These are phyloP conservation scores for Alnus glutinosa DNA, from an alignment of 306 rosid genomes.

Conservation along the genomic window DNA sequence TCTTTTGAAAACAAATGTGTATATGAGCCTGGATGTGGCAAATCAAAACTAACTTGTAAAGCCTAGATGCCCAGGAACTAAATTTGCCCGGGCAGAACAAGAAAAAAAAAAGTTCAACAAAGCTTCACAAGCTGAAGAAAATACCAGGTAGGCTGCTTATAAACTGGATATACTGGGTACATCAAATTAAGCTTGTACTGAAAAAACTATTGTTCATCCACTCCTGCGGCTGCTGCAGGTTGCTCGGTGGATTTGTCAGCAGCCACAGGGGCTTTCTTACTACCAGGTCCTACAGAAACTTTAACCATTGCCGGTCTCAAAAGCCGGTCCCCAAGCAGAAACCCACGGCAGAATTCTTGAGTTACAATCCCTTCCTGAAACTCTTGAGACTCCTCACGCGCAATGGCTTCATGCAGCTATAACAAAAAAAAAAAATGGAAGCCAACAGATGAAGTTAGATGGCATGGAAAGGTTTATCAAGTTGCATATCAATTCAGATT, in stretches of 20 bases:
- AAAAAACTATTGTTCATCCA: conserved; percentile 53
- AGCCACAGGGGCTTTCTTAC: conserved; percentile 37
- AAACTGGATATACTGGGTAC: conserved; percentile 9
- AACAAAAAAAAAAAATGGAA: conserved; percentile 19
- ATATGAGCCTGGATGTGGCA: background rate
- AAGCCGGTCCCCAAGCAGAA: conserved; percentile 64
- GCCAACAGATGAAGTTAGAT: conserved; percentile 10
- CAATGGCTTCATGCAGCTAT: conserved; percentile 85
- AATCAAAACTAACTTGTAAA: conserved; percentile 2
- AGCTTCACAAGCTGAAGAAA: background rate
- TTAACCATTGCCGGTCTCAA: conserved; percentile 86
- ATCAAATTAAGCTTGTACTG: conserved; percentile 12
- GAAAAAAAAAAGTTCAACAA: background rate
- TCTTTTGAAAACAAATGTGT: background rate
- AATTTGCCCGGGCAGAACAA: background rate
- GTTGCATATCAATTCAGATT: conserved; percentile 1
- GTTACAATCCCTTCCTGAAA: conserved; percentile 74
- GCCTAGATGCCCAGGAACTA: background rate
- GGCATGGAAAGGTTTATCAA: background rate
- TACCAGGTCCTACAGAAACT: conserved; percentile 79
- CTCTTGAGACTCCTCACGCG: conserved; percentile 75
- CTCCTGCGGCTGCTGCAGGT: conserved; percentile 58
- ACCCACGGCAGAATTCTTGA: conserved; percentile 78
- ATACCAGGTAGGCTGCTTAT: conserved; percentile 1
- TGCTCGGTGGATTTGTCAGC: conserved; percentile 42